These are phyloP conservation scores for Kwoniella europaea DNA, from an alignment of 768 basidiomycete genomes.

Conservation along the genomic window DNA sequence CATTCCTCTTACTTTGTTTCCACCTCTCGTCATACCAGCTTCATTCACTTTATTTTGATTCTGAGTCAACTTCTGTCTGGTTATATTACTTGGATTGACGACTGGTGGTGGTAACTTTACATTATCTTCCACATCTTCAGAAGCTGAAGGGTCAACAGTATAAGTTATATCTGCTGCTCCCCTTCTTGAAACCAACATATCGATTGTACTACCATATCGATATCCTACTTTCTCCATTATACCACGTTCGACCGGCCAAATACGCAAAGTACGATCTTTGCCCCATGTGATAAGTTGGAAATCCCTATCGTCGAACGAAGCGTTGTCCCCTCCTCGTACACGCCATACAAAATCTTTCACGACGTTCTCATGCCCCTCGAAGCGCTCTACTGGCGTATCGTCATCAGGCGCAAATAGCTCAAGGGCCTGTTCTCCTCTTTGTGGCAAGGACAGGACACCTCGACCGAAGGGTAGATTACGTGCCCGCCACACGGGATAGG, in stretches of 20 bases:
- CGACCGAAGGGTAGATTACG: constrained; percentile 88
- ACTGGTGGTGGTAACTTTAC: constrained; percentile 34
- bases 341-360: constrained; percentile 99
- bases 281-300: constrained; percentile 78
- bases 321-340: constrained; percentile 62
- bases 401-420: constrained; percentile 74
- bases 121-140: constrained; percentile 10
- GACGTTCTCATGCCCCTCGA: constrained; percentile 87
- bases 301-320: constrained; percentile 63
- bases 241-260: constrained; percentile 82
- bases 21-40: constrained; percentile 56
- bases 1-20: constrained; percentile 46
- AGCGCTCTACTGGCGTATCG: constrained; percentile 65
- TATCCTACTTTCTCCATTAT: constrained; percentile 59
- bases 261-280: constrained; percentile 85
- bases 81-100: constrained; percentile 47
- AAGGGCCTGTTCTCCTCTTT: constrained; percentile 79
- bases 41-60: constrained; percentile 24
- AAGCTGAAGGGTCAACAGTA: constrained; percentile 31
- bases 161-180: constrained; percentile 57
- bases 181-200: constrained; percentile 57
- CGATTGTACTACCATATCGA: constrained; percentile 55
- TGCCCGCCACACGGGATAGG: constrained; percentile 93
- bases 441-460: constrained; percentile 84
- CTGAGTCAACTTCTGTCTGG: constrained; percentile 32